Base-by-base conservation (phyloP, 2,329 filamentous ascomycete genomes). In the Annulohypoxylon truncatum region DNA sequence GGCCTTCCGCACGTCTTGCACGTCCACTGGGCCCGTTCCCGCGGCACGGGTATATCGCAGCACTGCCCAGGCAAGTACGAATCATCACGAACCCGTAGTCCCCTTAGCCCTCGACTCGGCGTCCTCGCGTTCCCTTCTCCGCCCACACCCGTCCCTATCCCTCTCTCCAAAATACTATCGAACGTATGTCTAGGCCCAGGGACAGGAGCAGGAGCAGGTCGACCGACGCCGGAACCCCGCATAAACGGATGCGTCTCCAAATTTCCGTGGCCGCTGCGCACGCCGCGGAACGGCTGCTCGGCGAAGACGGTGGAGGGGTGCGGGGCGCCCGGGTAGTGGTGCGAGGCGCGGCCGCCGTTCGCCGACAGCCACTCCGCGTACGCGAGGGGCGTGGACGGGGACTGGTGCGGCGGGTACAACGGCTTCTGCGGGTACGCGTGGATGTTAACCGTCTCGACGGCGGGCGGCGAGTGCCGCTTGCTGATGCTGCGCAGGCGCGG, bases 351-450 rank as follows among this genome's bases (percentile, higher is more conserved):
- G 3, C 52, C 53, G 8, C 48, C 35, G 24, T 62, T 15, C 9
- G 46, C n/a, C 10, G 18, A 10, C 6, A 58, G 33, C 47, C 64
- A 54, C 10, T 64, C 40, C 13, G 57, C 46, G 35, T 72, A 63
- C 2, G 46, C 66, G 1, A 62, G 56, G 0, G 73, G 73, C 13
- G 68, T 71, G 0, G 22, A 4, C 0, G 71, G 64, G 0, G 29
- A 40, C 24, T 68, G 53, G 31, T 71, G 72, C 0, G 72, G 59
- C 6, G 74, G 72, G 42, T 73, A 75, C 9, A 67, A 35, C 5
- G 74, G 74, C 20, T 60, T 70, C 35, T 71, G 69, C 20, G 74
- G 74, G 59, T 76, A 76, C 3, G 69, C 66, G 61, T 79, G 75
- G 22, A 79, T 72, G 12, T 75, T 67, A 29, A 70, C 66, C 1